These are phyloP conservation scores for Gossypium turneri DNA, from an alignment of 345 rosid genomes.

Conservation along the genomic window DNA sequence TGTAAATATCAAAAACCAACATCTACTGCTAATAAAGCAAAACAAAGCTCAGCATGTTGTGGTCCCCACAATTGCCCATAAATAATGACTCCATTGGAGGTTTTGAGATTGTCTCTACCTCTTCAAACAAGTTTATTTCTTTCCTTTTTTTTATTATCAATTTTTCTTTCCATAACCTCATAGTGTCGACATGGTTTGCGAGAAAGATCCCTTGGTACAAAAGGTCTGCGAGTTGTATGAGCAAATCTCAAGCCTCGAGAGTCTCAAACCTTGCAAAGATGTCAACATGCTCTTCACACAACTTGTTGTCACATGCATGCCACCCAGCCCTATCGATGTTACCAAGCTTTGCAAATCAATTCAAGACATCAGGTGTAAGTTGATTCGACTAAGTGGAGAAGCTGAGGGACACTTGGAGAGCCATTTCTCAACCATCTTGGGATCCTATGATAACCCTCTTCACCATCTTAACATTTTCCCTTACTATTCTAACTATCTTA, in stretches of 20 bases:
- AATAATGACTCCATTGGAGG: constrained; percentile 31
- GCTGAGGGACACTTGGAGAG: constrained; percentile 68
- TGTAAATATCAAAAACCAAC: constrained; percentile 1
- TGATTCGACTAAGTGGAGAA: constrained; percentile 67
- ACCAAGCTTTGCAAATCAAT: constrained; percentile 45
- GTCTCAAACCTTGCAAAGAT: constrained; percentile 69
- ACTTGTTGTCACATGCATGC: constrained; percentile 79
- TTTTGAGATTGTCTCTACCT: constrained; percentile 15
- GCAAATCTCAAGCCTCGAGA: constrained; percentile 66
- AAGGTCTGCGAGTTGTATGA: constrained; percentile 54
- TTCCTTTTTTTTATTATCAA: too few relatives aligned
- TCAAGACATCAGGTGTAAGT: constrained; percentile 66
- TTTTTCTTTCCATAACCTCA: constrained; percentile 24
- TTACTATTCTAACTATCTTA: constrained; percentile 74
- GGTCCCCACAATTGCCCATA: constrained; percentile 35
- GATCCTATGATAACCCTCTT: constrained; percentile 63
- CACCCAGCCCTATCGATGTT: constrained; percentile 74
- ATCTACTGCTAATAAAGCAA: background rate
- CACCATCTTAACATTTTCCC: constrained; percentile 70
- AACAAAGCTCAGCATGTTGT: background rate
- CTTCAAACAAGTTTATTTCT: background rate
- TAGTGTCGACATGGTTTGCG: constrained; percentile 87
- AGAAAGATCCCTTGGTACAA: constrained; percentile 51
- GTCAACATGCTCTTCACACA: constrained; percentile 82
- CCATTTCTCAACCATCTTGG: constrained; percentile 66